Base-by-base conservation (phyloP, 2,329 filamentous ascomycete genomes). In the Fusarium sterilihyphosum region DNA sequence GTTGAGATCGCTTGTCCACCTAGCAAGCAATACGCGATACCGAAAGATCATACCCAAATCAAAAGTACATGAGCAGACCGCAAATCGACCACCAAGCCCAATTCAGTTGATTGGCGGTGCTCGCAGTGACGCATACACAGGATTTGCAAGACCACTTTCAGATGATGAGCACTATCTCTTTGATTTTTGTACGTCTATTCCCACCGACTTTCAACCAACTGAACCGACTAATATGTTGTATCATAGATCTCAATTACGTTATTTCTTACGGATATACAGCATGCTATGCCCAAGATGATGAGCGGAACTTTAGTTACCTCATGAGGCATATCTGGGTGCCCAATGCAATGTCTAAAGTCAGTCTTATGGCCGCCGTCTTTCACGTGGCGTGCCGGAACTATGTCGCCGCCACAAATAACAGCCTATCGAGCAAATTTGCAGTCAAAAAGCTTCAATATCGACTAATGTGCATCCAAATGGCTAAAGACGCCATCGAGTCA, bases 341-440 rank as follows among this genome's bases (percentile, higher is more conserved):
- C 2, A 70, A 64, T 35, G 68, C 68, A 10, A 74, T 75, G 68
- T 22, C 61, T 9, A 41, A 70, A 8, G 43, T 69, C 20, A 56
- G 68, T 7, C 35, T 74, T 24, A 74, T 75, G 65, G 52, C 71
- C 8, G 71, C 73, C 5, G 46, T 74, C 22, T 72, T 75, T 10
- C 68, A 72, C 1, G 68, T 75, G 10, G 73, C 73, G 9, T 75
- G 73, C 22, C 71, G 73, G 20, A 72, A 75, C 44, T 75, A 75
- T n/a, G 65, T 54, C 7, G 13, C 38, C 18, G 35, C 40, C 24
- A 74, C 60, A 18, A 65, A 53, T 22, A 75, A 75, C 16, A 50
- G n/a, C 2, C 46, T 62, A 20, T 58, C 65, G 0, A 46, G 40
- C 3, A 70, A 29, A 8, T 70, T 64, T 3, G 38, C 29, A 0